Evolutionary conservation across 2,329 filamentous ascomycete species (phyloP).

Genomic region (Emmonsiellopsis sp.): DNA sequence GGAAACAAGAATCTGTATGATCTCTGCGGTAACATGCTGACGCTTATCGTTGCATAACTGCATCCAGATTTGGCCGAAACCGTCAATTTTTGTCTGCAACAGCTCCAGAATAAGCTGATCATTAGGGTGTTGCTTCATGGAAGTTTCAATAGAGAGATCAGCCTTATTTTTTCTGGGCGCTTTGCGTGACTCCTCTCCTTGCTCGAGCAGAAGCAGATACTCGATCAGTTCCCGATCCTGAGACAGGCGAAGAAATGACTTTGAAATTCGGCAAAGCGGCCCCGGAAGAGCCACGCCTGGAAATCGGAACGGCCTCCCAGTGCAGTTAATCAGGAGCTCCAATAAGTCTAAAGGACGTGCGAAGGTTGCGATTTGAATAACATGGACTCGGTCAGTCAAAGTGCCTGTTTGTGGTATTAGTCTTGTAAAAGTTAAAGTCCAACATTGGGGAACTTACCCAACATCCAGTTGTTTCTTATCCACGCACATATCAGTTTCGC

Average conservation of each 20-base stretch:
- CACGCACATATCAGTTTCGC: slow-evolving; percentile 69
- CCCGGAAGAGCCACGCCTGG: slow-evolving; percentile 17
- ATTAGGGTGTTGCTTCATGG: slow-evolving; percentile 23
- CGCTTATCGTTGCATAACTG: slow-evolving; percentile 32
- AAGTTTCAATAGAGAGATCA: slow-evolving; percentile 16
- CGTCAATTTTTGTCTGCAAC: slow-evolving; percentile 37
- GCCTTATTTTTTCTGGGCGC: not conserved
- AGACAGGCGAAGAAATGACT: slow-evolving; percentile 33
- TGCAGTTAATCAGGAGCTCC: slow-evolving; percentile 60
- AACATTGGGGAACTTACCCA: slow-evolving; percentile 48
- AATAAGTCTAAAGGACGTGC: slow-evolving; percentile 58
- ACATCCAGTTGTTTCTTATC: slow-evolving; percentile 74
- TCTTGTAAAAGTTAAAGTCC: not conserved
- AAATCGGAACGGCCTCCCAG: slow-evolving; percentile 41
- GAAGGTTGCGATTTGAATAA: slow-evolving; percentile 55
- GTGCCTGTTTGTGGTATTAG: slow-evolving; percentile 36
- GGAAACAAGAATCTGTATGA: slow-evolving; percentile 42
- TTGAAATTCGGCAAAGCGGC: slow-evolving; percentile 22
- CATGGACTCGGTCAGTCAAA: slow-evolving; percentile 55
- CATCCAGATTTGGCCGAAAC: slow-evolving; percentile 36
- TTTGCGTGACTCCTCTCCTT: slow-evolving; percentile 2
- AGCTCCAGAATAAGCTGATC: slow-evolving; percentile 37
- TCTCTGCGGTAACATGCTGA: slow-evolving; percentile 41
- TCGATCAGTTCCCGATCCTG: slow-evolving; percentile 34
- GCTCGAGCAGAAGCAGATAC: slow-evolving; percentile 41